Evolutionary conservation across 2,329 filamentous ascomycete species (phyloP).

Genomic region (Stachybotrys chartarum): DNA sequence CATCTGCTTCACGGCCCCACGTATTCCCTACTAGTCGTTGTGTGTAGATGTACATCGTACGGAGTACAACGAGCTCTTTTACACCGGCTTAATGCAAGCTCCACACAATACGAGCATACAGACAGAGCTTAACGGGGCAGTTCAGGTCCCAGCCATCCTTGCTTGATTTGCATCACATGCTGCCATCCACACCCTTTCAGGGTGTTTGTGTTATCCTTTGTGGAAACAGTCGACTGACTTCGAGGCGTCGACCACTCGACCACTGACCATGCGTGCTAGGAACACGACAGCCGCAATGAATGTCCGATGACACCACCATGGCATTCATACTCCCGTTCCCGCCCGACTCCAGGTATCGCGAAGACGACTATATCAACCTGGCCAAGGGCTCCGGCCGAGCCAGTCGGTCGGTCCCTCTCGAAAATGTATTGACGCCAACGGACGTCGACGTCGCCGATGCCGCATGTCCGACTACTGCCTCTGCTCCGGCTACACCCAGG

Average conservation of each 20-base stretch:
- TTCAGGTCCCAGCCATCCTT: not conserved
- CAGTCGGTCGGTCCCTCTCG: conserved; percentile 12
- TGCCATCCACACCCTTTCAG: not conserved
- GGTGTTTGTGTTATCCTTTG: too few relatives aligned
- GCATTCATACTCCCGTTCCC: conserved; percentile 29
- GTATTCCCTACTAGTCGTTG: too few relatives aligned
- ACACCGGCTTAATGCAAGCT: not conserved
- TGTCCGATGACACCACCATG: conserved; percentile 26
- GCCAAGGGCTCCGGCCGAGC: conserved; percentile 12
- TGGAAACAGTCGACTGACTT: too few relatives aligned
- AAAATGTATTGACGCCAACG: conserved; percentile 10
- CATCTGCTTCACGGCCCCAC: too few relatives aligned
- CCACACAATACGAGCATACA: not conserved
- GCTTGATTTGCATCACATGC: not conserved
- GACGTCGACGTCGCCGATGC: conserved; percentile 12
- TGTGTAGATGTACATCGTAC: not conserved
- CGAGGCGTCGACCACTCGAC: too few relatives aligned
- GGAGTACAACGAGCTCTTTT: not conserved
- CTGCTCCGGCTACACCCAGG: conserved; percentile 19
- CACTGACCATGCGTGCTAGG: conserved; percentile 2
- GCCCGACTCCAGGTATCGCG: conserved; percentile 18
- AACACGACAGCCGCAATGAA: conserved; percentile 5
- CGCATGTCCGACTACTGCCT: conserved; percentile 1
- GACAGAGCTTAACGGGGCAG: not conserved
- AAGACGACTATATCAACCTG: conserved; percentile 15